These are phyloP conservation scores for Neurospora cerealis DNA, from an alignment of 495 filamentous ascomycete species.

Conservation along the genomic window DNA sequence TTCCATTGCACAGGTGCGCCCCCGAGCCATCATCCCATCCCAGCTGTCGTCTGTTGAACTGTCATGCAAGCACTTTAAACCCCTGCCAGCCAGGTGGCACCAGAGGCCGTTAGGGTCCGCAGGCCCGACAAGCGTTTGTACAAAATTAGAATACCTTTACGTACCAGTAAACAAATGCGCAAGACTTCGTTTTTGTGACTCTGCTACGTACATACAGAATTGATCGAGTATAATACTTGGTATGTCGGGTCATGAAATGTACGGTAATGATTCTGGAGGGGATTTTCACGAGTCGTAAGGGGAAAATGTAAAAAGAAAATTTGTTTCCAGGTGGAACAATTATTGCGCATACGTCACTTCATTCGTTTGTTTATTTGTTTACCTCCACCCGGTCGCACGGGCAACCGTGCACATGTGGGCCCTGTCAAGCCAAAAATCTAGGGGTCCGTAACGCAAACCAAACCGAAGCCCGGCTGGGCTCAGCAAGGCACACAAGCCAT, in stretches of 20 bases:
- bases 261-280: not conserved
- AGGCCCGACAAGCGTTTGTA: not conserved
- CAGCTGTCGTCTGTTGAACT: not conserved
- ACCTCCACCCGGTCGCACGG: not conserved
- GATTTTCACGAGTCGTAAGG: not conserved
- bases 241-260: not conserved
- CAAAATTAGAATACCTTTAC: not conserved
- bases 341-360: not conserved
- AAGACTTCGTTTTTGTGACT: not conserved
- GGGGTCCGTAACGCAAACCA: not conserved
- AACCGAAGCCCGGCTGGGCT: not conserved
- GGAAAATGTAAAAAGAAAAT: not conserved
- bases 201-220: not conserved
- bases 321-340: not conserved
- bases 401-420: not conserved
- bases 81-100: constrained; percentile 1
- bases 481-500: not conserved
- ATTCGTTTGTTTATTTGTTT: not conserved
- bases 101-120: not conserved
- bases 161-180: not conserved
- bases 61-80: constrained; percentile 7
- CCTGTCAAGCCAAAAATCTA: not conserved
- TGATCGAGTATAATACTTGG: not conserved
- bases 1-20: not conserved
- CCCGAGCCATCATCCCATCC: not conserved